Conservation (phyloP, 441 rosid genomes). For the Gossypium laxum region DNA sequence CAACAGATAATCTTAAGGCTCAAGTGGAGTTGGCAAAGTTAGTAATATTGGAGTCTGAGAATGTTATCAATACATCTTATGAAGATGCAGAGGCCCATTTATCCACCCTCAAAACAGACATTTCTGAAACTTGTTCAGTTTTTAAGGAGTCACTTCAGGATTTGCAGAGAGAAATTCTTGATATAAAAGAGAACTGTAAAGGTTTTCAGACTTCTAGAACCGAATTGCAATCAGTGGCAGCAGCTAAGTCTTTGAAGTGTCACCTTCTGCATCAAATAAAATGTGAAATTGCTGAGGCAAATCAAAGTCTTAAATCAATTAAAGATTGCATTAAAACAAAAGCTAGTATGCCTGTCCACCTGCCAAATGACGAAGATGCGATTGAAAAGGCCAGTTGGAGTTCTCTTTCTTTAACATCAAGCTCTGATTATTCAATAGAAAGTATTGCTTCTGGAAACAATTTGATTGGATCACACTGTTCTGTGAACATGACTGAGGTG, state of each 20-base stretch:
- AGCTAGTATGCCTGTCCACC: conserved; percentile 19
- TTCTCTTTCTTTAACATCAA: conserved; percentile 46
- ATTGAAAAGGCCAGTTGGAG: conserved; percentile 39
- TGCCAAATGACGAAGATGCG: conserved; percentile 28
- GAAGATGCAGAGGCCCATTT: conserved; percentile 25
- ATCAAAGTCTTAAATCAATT: conserved; percentile 27
- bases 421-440: conserved; percentile 40
- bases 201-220: conserved; percentile 9
- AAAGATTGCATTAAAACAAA: conserved; percentile 27
- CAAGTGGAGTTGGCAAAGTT: conserved; percentile 27
- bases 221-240: conserved; percentile 14
- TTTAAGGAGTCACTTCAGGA: conserved; percentile 23
- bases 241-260: conserved; percentile 15
- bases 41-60: conserved; percentile 24
- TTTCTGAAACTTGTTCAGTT: conserved; percentile 23
- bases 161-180: conserved; percentile 27
- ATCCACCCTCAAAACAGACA: conserved; percentile 21
- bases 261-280: conserved; percentile 32
- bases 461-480: conserved; percentile 20
- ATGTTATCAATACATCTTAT: conserved; percentile 23
- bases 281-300: conserved; percentile 35
- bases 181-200: conserved; percentile 22
- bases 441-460: conserved; percentile 22
- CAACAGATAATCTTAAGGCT: conserved; percentile 23
- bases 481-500: conserved; percentile 18